Evolutionary conservation across 805 yeast species (phyloP).

Genomic region (Priceomyces castillae): DNA sequence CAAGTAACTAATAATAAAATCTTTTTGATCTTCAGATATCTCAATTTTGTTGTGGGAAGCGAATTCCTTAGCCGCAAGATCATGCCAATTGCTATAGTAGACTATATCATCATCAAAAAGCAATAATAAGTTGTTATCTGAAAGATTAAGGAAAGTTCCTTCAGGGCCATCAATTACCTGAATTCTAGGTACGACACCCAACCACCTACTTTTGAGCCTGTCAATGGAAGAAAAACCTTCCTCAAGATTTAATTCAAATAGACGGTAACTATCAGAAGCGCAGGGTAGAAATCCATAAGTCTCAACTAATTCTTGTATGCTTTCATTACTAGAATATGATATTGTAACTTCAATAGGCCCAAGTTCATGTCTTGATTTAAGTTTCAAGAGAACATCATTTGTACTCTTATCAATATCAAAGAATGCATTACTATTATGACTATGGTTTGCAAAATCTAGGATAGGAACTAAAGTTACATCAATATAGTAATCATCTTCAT

Average conservation of each 20-base stretch:
- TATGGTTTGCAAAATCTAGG: conserved; percentile 67
- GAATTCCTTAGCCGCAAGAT: conserved; percentile 13
- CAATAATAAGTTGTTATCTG: conserved; percentile 16
- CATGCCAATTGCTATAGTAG: conserved; percentile 58
- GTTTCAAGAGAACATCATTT: conserved; percentile 60
- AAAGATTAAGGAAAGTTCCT: conserved; percentile 13
- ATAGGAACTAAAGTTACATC: conserved; percentile 62
- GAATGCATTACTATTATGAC: conserved; percentile 43
- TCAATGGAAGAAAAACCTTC: conserved; percentile 5
- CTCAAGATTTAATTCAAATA: conserved; percentile 11
- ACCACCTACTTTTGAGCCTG: conserved; percentile 24
- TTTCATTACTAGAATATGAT: conserved; percentile 22
- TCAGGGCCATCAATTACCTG: conserved; percentile 15
- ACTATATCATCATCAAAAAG: conserved; percentile 58
- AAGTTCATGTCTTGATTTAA: conserved; percentile 12
- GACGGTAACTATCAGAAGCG: conserved; percentile 6
- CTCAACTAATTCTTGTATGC: conserved; percentile 22
- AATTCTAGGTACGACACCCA: conserved; percentile 25
- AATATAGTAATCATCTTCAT: conserved; percentile 23
- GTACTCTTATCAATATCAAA: conserved; percentile 57
- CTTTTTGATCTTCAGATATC: conserved; percentile 21
- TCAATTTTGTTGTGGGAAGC: conserved; percentile 21
- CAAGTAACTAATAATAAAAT: conserved; percentile 12
- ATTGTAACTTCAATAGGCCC: conserved; percentile 23
- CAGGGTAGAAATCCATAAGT: conserved; percentile 34